Evolutionary conservation across 2,329 filamentous ascomycete species (phyloP).

Genomic region (Botrytis aclada): DNA sequence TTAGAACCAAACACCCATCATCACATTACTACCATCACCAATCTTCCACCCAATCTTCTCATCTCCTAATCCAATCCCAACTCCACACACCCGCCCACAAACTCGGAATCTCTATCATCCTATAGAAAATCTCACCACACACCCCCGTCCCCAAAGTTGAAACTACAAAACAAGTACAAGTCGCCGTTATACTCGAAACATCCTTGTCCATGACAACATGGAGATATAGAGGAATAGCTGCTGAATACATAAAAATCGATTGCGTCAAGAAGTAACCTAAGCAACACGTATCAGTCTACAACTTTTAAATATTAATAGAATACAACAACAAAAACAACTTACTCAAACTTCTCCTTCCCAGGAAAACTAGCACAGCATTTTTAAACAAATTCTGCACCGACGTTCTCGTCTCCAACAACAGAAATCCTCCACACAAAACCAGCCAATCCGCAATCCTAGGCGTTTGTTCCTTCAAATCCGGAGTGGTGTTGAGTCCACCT

Average conservation of each 20-base stretch:
- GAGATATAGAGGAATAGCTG: conserved; percentile 41
- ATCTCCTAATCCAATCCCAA: conserved; percentile 18
- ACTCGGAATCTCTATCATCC: conserved; percentile 21
- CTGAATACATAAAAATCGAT: conserved; percentile 42
- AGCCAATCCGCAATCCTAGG: conserved; percentile 45
- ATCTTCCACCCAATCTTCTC: not conserved
- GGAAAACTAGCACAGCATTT: conserved; percentile 38
- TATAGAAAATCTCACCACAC: conserved; percentile 22
- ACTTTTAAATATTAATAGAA: not conserved
- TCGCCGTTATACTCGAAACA: not conserved
- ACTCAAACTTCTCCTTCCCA: conserved; percentile 46
- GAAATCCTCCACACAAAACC: conserved; percentile 42
- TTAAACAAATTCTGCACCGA: conserved; percentile 39
- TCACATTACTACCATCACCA: not conserved
- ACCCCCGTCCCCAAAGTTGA: not conserved
- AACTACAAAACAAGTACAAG: not conserved
- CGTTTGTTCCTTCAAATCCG: conserved; percentile 38
- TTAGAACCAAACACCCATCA: not conserved
- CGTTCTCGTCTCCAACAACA: conserved; percentile 43
- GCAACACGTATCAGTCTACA: not conserved
- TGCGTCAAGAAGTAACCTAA: conserved; percentile 44
- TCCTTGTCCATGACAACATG: conserved; percentile 6
- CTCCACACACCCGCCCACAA: conserved; percentile 19
- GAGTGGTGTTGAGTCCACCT: conserved; percentile 39
- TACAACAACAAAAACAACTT: conserved; percentile 27